phyloP scores from a whole-genome alignment of 1,284 basidiomycete species.

The Cryptococcus floricola region DNA sequence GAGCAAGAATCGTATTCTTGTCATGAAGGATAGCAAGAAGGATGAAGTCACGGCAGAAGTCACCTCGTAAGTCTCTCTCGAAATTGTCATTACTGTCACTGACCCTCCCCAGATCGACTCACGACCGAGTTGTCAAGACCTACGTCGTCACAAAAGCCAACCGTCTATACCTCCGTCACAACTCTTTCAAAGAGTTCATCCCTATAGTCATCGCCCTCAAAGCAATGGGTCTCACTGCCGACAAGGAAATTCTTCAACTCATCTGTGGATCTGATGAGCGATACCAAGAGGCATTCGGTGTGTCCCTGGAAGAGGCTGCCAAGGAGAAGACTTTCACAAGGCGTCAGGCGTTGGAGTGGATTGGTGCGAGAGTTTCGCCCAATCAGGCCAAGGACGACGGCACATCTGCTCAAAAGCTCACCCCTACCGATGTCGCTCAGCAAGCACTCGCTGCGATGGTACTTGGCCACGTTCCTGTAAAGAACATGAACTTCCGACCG shows the following conservation, averaged over 20 bases:
- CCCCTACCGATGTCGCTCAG: slow-evolving; percentile 88
- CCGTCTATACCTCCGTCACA: slow-evolving; percentile 94
- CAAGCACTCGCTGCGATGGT: slow-evolving; percentile 97
- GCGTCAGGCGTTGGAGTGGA: slow-evolving; percentile 92
- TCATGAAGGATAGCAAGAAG: slow-evolving; percentile 89
- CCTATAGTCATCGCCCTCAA: slow-evolving; percentile 96
- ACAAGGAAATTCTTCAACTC: slow-evolving; percentile 94
- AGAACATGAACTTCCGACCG: slow-evolving; percentile 82
- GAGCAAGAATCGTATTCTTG: slow-evolving; percentile 98
- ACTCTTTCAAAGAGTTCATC: slow-evolving; percentile 95
- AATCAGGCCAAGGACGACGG: slow-evolving; percentile 60
- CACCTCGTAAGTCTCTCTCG: slow-evolving; percentile 68
- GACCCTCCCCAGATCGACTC: slow-evolving; percentile 68
- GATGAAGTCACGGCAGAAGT: slow-evolving; percentile 93
- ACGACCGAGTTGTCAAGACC: slow-evolving; percentile 97
- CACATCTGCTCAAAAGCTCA: slow-evolving; percentile 60
- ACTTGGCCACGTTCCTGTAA: slow-evolving; percentile 91
- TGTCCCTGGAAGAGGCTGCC: slow-evolving; percentile 84
- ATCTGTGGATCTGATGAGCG: slow-evolving; percentile 89
- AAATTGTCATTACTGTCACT: background rate
- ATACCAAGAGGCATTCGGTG: slow-evolving; percentile 83
- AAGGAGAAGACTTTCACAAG: slow-evolving; percentile 81
- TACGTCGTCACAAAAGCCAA: slow-evolving; percentile 94
- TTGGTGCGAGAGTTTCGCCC: slow-evolving; percentile 81
- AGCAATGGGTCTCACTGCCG: slow-evolving; percentile 92